Base-by-base conservation (phyloP, 1,284 basidiomycete genomes). In the Athelia sp. region DNA sequence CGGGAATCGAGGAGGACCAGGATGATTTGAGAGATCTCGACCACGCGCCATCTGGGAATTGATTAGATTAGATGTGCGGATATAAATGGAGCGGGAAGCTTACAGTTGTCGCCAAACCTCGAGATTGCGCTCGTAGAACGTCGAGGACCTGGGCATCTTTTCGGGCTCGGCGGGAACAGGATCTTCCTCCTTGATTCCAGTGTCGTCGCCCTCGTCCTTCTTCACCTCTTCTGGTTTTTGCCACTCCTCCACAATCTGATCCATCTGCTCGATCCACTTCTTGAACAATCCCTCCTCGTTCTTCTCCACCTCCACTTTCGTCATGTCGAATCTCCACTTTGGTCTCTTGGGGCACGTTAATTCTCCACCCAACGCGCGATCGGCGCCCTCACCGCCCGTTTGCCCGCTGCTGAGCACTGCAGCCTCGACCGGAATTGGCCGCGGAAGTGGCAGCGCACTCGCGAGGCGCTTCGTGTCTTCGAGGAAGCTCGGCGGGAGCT, bases 71-170 rank as follows among this genome's bases (percentile, higher is more conserved):
- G 56, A 51, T 51, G 45, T 36, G 22, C 49, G 26, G 31, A 48
- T 38, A 34, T 24, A 40, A 14, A 46, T 44, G 43, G 22, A 47
- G 36, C 40, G n/a, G n/a, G n/a, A 38, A 19, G 78, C 84, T 60
- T 68, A 91, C 82, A 95, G 68, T 69, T 96, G 93, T 54, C 93
- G 71, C 92, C 92, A 96, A 4, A 96, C 93, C 64, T 95, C 89
- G 21, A 95, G 62, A 65, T 96, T 96, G 26, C 90, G 79, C 66
- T 96, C 93, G 63, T 84, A 96, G 62, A 87, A 86, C 0, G 88
- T 86, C 1, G 86, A 80, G 9, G 87, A 84, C 40, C 68, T 67
- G 8, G 81, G 81, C 72, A 84, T 81, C 21, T 56, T 56, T 4
- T 61, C 57, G 10, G 35, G 58, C 18, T 49, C 52, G 45, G 54